Base-by-base conservation (phyloP, 495 filamentous ascomycete genomes). In the Monascus purpureus region DNA sequence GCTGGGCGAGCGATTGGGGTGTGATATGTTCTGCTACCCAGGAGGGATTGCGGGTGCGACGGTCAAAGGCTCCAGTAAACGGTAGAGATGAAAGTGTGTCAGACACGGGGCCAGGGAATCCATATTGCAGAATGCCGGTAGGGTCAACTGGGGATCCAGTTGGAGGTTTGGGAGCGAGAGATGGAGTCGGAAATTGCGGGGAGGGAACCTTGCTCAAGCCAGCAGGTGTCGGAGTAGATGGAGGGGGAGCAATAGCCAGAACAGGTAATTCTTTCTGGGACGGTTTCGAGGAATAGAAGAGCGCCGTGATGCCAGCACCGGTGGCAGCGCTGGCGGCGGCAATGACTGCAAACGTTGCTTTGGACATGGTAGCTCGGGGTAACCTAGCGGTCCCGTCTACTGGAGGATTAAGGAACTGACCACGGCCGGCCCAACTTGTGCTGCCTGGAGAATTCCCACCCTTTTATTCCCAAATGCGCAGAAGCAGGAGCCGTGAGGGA, bases 21-120 rank as follows among this genome's bases (percentile, higher is more conserved):
- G 90, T 97, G 57, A 97, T 93, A 66, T 97, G 90, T 61, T 97
- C 90, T 33, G 77, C 86, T 6, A 95, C 90, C 90, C 90, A 97
- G 50, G 76, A 57, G 2, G 90, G 90, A 50, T 96, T 97, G 43
- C 85, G 79, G 32, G 77, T 82, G 35, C 87, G 81, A 7, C 90
- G 82, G 55, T 97, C 87, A 65, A 75, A 97, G 45, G 80, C 76
- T 17, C 85, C 93, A 39, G 85, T 67, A 22, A 93, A 68, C 15
- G 82, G 76, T 2, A 69, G 52, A 9, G 81, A 72, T 23, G 72
- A 67, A 25, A 82, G 77, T 33, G 92, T 70, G 56, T 97, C 90
- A 44, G 74, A 68, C 17, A 88, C 56, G 19, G 90, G 92, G 35
- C 90, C 90, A 1, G 90, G 87, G 61, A 96, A 96, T 43, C 92